These are phyloP conservation scores for Achaetomiella virescens DNA, from an alignment of 495 filamentous ascomycete genomes.

Conservation along the genomic window DNA sequence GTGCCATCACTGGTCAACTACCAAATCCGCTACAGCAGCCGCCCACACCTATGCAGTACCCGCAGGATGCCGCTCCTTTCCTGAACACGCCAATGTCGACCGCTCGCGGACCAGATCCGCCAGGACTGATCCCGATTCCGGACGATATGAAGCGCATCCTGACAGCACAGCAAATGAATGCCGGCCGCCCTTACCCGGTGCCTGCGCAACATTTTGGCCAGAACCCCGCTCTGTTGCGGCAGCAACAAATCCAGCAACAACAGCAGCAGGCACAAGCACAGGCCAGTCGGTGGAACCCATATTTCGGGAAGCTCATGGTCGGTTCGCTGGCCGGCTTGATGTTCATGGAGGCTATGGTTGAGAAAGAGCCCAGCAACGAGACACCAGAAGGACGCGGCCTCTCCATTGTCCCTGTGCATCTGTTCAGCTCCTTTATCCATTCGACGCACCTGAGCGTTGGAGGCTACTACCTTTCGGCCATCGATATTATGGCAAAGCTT, in stretches of 20 bases:
- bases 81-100: conserved; percentile 32
- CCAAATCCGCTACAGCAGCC: conserved; percentile 44
- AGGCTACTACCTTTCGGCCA: conserved; percentile 40
- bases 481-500: conserved; percentile 41
- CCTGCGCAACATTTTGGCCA: conserved; percentile 32
- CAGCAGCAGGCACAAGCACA: conserved; percentile 39
- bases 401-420: conserved; percentile 56
- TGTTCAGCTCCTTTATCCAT: conserved; percentile 40
- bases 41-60: conserved; percentile 43
- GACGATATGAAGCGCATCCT: conserved; percentile 70
- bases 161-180: conserved; percentile 38
- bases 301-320: conserved; percentile 75
- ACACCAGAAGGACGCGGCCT: conserved; percentile 62
- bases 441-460: conserved; percentile 39
- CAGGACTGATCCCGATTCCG: conserved; percentile 72
- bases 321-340: conserved; percentile 87
- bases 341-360: conserved; percentile 71
- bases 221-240: conserved; percentile 36
- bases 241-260: conserved; percentile 42
- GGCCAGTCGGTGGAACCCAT: conserved; percentile 41
- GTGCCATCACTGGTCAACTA: conserved; percentile 43
- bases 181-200: conserved; percentile 41
- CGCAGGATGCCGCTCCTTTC: conserved; percentile 28
- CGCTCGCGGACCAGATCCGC: conserved; percentile 34
- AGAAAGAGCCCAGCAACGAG: conserved; percentile 51